Evolutionary conservation across 2,329 filamentous ascomycete genomes (phyloP).

Genomic region (Plectosphaerella cucumerina): DNA sequence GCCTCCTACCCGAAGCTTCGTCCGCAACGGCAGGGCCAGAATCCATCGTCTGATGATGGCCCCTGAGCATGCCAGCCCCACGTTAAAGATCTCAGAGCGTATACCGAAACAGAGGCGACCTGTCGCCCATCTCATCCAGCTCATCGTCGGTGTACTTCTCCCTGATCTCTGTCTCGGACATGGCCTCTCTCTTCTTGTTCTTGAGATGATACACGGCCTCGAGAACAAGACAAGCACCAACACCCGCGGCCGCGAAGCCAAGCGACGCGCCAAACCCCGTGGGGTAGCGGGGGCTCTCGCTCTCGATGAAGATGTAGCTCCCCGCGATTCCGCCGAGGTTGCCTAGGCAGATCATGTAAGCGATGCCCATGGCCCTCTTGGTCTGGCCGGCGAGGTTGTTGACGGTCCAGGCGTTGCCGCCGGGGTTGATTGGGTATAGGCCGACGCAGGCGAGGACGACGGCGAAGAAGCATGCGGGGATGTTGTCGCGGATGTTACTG

Average conservation of each 20-base stretch:
- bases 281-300: conserved; percentile 18
- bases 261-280: conserved; percentile 19
- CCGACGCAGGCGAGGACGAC: conserved; percentile 33
- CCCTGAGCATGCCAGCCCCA: no score
- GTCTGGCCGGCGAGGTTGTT: conserved; percentile 27
- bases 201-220: conserved; percentile 14
- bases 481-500: conserved; percentile 24
- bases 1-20: no score
- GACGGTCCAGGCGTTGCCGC: conserved; percentile 29
- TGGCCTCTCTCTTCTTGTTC: conserved; percentile 17
- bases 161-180: conserved; percentile 18
- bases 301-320: conserved; percentile 17
- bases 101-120: conserved; percentile 25
- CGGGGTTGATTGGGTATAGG: conserved; percentile 28
- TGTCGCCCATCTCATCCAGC: conserved; percentile 24
- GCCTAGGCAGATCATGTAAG: conserved; percentile 20
- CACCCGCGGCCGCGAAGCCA: conserved; percentile 14
- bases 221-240: conserved; percentile 10
- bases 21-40: no score
- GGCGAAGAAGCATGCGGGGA: conserved; percentile 31
- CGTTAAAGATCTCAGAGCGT: conserved; percentile 14
- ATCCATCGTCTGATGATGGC: no score
- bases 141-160: conserved; percentile 23
- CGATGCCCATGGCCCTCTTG: conserved; percentile 30
- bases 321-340: conserved; percentile 19